Conservation (phyloP, 225 moss, liverwort and hornwort genomes). For the Bryoerythrophyllum caledonicum region DNA sequence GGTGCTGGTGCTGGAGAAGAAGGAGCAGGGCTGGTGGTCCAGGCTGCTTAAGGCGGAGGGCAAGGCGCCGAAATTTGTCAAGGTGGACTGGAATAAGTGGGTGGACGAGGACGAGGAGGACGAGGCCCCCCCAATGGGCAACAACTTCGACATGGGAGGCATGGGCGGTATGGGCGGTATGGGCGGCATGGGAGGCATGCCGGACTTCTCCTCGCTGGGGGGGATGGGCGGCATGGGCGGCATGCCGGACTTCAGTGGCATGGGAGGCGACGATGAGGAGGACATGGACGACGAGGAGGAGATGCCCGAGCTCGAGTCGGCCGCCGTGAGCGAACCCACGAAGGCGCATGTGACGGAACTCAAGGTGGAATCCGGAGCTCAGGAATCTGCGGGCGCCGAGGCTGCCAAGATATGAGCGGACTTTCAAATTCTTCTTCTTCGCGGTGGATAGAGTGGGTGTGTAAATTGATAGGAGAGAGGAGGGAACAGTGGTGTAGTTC, state of each 20-base stretch:
- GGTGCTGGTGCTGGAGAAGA: conserved; percentile 68
- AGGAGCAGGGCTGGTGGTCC: conserved; percentile 80
- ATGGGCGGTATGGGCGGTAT: conserved; percentile 43
- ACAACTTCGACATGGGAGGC: conserved; percentile 63
- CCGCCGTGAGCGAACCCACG: conserved; percentile 19
- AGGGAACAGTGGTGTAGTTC: conserved; percentile 33
- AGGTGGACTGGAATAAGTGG: conserved; percentile 99
- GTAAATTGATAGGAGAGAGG: conserved; percentile 53
- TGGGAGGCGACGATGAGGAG: conserved; percentile 42
- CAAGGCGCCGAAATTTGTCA: conserved; percentile 80
- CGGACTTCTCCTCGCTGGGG: conserved; percentile 51
- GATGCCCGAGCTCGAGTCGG: conserved; percentile 33
- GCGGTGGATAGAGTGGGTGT: conserved; percentile 35
- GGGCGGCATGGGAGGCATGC: conserved; percentile 35
- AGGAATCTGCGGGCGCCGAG: conserved; percentile 29
- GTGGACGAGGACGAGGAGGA: conserved; percentile 98
- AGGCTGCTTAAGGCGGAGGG: conserved; percentile 75
- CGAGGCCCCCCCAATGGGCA: conserved; percentile 68
- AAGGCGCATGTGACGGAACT: conserved; percentile 16
- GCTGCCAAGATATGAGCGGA: conserved; percentile 35
- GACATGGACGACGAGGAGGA: conserved; percentile 52
- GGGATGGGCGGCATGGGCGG: conserved; percentile 69
- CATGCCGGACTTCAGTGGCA: conserved; percentile 46
- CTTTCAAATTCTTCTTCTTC: conserved; percentile 14
- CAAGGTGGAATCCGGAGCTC: conserved; percentile 28